These are phyloP conservation scores for Hymenoscyphus linearis DNA, from an alignment of 2,329 filamentous ascomycete species.

Conservation along the genomic window DNA sequence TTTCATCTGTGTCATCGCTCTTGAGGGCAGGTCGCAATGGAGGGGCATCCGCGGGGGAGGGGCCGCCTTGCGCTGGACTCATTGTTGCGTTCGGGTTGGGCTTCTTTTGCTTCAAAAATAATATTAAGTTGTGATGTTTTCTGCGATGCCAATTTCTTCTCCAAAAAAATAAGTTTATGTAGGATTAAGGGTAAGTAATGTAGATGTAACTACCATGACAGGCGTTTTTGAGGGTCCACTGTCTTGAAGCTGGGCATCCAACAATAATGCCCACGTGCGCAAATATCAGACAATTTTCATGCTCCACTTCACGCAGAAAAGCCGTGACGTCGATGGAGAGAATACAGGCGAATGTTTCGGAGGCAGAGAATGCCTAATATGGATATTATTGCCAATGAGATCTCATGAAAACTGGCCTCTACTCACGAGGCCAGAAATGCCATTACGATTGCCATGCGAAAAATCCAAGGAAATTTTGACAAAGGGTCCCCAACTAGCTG, in stretches of 20 bases:
- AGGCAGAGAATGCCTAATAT: background rate
- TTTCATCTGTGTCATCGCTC: constrained; percentile 16
- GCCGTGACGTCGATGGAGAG: background rate
- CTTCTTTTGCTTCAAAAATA: background rate
- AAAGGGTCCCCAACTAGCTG: background rate
- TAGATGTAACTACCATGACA: background rate
- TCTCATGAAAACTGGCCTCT: background rate
- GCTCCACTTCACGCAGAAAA: background rate
- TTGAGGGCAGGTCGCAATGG: constrained; percentile 26
- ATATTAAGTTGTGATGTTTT: background rate
- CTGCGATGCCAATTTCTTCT: background rate
- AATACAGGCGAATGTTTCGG: background rate
- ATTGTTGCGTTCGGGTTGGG: background rate
- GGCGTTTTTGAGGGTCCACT: background rate
- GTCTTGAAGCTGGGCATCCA: background rate
- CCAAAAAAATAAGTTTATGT: background rate
- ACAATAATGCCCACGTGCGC: background rate
- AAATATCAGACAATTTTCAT: background rate
- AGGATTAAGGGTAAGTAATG: background rate
- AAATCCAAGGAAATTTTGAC: background rate
- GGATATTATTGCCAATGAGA: background rate
- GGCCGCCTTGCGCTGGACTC: background rate
- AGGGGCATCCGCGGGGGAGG: constrained; percentile 1
- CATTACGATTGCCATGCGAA: background rate
- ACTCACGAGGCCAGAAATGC: background rate